These are phyloP conservation scores for Tagetes erecta DNA, from an alignment of 129 eudicot genomes.

Conservation along the genomic window DNA sequence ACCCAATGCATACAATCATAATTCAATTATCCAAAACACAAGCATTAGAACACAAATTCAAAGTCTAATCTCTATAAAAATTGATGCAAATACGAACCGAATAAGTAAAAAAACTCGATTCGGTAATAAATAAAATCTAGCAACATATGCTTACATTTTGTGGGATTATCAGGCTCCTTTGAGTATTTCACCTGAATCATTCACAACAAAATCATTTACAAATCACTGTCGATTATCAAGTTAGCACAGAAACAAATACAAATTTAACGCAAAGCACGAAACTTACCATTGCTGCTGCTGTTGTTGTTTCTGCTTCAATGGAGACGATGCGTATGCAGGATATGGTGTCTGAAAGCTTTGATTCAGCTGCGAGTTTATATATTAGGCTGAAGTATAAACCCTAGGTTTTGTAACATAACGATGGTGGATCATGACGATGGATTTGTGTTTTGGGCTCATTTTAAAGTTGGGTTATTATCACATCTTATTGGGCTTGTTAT, in stretches of 20 bases:
- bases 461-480: neutral
- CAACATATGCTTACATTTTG: slow-evolving; percentile 34
- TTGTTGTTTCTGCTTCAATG: neutral
- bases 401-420: neutral
- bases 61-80: neutral
- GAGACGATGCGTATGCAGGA: neutral
- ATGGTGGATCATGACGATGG: neutral
- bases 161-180: slow-evolving; percentile 46
- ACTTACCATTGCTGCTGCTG: slow-evolving; percentile 13
- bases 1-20: neutral
- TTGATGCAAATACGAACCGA: neutral
- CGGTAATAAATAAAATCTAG: neutral
- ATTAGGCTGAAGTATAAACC: neutral
- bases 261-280: neutral
- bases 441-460: neutral
- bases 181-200: slow-evolving; percentile 51
- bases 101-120: neutral
- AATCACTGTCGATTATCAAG: neutral
- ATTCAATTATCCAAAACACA: neutral
- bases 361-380: neutral
- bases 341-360: slow-evolving; percentile 16
- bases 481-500: neutral
- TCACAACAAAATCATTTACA: neutral
- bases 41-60: neutral
- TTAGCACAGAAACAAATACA: neutral